These are phyloP conservation scores for Omphalea diandra DNA, from an alignment of 441 rosid species.

Conservation along the genomic window DNA sequence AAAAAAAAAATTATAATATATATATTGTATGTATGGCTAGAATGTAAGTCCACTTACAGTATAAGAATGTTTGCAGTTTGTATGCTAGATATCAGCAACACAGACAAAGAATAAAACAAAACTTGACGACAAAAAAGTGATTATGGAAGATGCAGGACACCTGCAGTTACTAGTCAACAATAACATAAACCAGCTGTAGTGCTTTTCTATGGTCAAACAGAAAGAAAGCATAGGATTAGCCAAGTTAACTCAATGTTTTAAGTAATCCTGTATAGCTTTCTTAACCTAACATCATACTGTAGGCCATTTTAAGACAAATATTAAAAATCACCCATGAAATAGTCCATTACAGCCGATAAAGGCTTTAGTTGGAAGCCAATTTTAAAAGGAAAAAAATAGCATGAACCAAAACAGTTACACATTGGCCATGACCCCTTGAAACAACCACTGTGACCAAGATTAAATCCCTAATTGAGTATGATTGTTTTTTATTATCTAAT, in stretches of 20 bases:
- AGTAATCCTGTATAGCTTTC: neutral
- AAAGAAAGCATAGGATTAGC: neutral
- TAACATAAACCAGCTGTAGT: neutral
- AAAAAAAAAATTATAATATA: no score
- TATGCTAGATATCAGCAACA: neutral
- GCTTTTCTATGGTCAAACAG: neutral
- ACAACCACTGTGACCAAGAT: neutral
- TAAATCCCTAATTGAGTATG: neutral
- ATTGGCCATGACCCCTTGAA: neutral
- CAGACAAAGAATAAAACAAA: neutral
- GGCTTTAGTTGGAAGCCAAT: neutral
- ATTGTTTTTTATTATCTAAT: neutral
- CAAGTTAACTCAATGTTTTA: neutral
- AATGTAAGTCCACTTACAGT: neutral
- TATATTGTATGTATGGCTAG: neutral
- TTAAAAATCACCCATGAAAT: neutral
- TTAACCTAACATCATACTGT: neutral
- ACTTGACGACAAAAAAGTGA: neutral
- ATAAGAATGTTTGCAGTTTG: neutral
- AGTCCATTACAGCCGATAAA: neutral
- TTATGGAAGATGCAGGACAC: neutral
- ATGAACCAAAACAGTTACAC: neutral
- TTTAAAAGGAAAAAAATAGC: neutral
- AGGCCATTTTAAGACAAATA: neutral
- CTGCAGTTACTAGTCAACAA: neutral